Conservation (phyloP, 2,329 filamentous ascomycete species). For the Arthrobotrys entomopaga region DNA sequence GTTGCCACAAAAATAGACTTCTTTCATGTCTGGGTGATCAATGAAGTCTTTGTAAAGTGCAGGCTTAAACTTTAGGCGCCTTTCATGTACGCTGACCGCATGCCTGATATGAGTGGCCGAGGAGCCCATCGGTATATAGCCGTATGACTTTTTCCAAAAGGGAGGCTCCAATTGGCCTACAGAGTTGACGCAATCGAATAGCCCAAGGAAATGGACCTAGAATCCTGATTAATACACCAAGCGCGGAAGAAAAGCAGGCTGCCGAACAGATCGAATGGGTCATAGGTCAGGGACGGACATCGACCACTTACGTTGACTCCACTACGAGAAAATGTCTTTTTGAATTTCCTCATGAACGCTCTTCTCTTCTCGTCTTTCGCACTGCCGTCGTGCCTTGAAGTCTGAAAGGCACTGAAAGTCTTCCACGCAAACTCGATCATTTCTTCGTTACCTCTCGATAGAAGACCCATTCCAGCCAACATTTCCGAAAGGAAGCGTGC, state of each 20-base stretch:
- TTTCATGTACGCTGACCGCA: slow-evolving; percentile 68
- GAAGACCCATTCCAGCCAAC: slow-evolving; percentile 66
- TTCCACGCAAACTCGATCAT: slow-evolving; percentile 67
- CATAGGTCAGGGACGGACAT: background rate
- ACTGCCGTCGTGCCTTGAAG: slow-evolving; percentile 57
- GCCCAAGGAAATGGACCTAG: slow-evolving; percentile 67
- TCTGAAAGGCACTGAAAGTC: slow-evolving; percentile 59
- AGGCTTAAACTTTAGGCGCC: slow-evolving; percentile 69
- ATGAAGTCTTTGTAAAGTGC: slow-evolving; percentile 63
- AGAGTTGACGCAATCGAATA: slow-evolving; percentile 69
- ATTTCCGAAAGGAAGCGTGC: slow-evolving; percentile 68
- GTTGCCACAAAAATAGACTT: slow-evolving; percentile 69
- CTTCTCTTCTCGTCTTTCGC: slow-evolving; percentile 56
- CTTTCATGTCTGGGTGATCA: slow-evolving; percentile 61
- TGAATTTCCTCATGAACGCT: slow-evolving; percentile 61
- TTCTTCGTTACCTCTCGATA: slow-evolving; percentile 68
- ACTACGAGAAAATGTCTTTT: slow-evolving; percentile 65
- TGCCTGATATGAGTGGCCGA: slow-evolving; percentile 66
- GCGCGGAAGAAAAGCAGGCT: too few relatives aligned
- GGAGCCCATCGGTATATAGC: slow-evolving; percentile 63
- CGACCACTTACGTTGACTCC: slow-evolving; percentile 62
- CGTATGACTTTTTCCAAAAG: slow-evolving; percentile 63
- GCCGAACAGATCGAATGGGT: too few relatives aligned
- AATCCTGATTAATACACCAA: background rate
- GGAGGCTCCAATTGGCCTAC: slow-evolving; percentile 62